Evolutionary conservation across 257 asterid species (phyloP).

Genomic region (Petrea volubilis): DNA sequence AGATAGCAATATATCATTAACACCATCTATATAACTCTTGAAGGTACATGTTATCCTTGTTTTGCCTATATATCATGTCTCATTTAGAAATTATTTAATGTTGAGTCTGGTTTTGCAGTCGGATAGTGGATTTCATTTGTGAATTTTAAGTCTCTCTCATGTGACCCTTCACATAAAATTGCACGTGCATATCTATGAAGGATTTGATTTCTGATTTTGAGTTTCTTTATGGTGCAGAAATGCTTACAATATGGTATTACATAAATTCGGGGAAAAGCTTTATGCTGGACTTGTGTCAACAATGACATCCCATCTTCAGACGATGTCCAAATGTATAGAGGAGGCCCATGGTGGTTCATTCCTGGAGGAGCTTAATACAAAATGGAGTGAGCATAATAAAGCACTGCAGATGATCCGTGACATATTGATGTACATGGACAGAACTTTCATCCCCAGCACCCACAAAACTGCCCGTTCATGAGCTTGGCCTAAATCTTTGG

Average conservation of each 20-base stretch:
- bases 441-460: conserved; percentile 71
- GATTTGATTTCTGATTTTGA: conserved; percentile 22
- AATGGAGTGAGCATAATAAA: conserved; percentile 83
- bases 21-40: not conserved
- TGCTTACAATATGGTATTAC: conserved; percentile 90
- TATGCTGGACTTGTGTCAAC: conserved; percentile 74
- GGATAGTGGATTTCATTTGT: not conserved
- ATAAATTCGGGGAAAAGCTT: conserved; percentile 85
- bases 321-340: conserved; percentile 62
- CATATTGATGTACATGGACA: conserved; percentile 90
- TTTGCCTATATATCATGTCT: not conserved
- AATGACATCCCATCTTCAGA: conserved; percentile 68
- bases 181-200: not conserved
- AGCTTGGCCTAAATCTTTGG: conserved; percentile 91
- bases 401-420: conserved; percentile 90
- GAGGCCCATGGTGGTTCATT: conserved; percentile 69
- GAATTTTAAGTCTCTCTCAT: not conserved
- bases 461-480: conserved; percentile 77
- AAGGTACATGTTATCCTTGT: not conserved
- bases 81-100: not conserved
- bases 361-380: conserved; percentile 76
- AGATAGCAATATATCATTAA: not conserved
- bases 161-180: not conserved
- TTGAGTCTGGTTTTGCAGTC: not conserved
- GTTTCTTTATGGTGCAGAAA: conserved; percentile 49